Evolutionary conservation across 2,329 filamentous ascomycete genomes (phyloP), one percentile per base, ranked within the genome.

Genomic region (Didymella pinodella): DNA sequence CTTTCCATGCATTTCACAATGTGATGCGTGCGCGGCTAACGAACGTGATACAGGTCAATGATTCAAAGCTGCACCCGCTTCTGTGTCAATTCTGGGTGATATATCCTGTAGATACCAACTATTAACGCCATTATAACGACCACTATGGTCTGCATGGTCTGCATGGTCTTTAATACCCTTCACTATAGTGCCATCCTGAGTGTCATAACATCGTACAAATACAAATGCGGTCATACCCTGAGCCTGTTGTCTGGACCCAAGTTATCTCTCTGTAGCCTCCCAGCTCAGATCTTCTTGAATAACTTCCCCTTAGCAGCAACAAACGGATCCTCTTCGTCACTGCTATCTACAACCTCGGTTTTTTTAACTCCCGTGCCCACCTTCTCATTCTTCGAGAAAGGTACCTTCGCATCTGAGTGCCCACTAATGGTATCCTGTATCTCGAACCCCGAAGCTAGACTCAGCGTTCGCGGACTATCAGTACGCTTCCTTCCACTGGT

Each of bases 351-450:
- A 11, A 56, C 20, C 10, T 57, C 48, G 16, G 48, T 50, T 11
- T 61, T 38, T 14, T 61, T 51, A 14, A 57, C 45, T 14, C 45
- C 45, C 2, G 38, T 16, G 25, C 28, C 31, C 7, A 49, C 48
- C n/a, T 49, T 53, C 45, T 46, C 48, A 8, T 43, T 57, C n/a
- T 53, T 57, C n/a, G 31, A 26, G 7, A 46, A 14, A n/a, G 44
- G 38, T 16, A 41, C 16, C 7, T 32, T 29, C 7, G 31, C 12
- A 28, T 38, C 48, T 12, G 44, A 28, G 25, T 54, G 46, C 4
- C 62, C 69, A 20, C 65, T 64, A 32, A 62, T 57, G 3, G 64
- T 66, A 46, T 63, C 60, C 38, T 68, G 66, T 48, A 54, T 41
- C 36, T 70, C 65, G 18, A 68, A 66, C 11, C 67, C 67, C 16